Evolutionary conservation across 2,329 filamentous ascomycete genomes (phyloP), one percentile per base, ranked within the genome.

Genomic region (Aureobasidium sp.): DNA sequence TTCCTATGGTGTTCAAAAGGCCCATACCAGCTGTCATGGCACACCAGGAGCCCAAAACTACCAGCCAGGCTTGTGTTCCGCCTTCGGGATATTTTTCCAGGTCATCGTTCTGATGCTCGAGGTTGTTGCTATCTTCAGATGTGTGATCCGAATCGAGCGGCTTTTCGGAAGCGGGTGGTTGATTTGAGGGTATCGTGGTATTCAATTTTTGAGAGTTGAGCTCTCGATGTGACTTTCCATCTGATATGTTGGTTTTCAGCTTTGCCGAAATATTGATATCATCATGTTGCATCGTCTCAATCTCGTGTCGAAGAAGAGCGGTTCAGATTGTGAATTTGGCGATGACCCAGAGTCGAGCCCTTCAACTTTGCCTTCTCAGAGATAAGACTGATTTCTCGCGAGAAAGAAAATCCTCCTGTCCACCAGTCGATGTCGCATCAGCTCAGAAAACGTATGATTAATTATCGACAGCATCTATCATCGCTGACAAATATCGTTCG

Each of bases 51-150:
- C 89, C 90, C 14, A 91, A 71, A 4, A 95, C 88, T 25, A 94
- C 88, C 3, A 87, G 76, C 87, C 90, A 95, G 51, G 88, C 88
- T 58, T 79, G 71, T 12, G 79, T 64, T 10, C 90, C 90, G 45
- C 90, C 89, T 71, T 95, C 90, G 0, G 90, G 90, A 62, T 89
- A 90, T 29, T 41, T 41, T 19, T 5, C 14, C 5, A 12, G 7
- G 1, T 76, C 77, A 54, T 57, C 55, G 17, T 39, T n/a, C n/a
- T n/a, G 32, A 11, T 35, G 32, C 6, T 5, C 12, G 27, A 29
- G 12, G 27, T 29, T 12, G 7, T 8, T 2, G 27, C 12, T 12
- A 12, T 29, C 27, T 12, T 29, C 7, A 29, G 3, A 2, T 29
- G 4, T 8, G 7, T 7, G 4, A 29, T 29, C 27, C 27, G 27